Percentiles rank a stretch among this genome's conserved stretches.
Conservation (phyloP, 345 rosid species). For the Acer yangbiense region DNA sequence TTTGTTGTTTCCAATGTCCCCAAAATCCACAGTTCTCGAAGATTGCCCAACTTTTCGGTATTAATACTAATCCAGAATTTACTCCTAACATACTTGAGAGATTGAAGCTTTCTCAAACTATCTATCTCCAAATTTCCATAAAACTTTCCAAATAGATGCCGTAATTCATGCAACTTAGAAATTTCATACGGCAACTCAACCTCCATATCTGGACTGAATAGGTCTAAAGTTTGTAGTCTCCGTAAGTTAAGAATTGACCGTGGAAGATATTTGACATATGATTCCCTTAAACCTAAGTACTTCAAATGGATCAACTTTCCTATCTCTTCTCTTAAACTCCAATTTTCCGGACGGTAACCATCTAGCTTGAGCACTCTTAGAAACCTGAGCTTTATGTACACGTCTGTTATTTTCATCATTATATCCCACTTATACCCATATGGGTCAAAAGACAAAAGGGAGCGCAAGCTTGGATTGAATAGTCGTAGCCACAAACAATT, state of each 20-base stretch:
- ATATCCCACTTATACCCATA: no score
- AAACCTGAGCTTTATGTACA: background rate
- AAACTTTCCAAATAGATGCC: background rate
- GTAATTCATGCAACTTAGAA: background rate
- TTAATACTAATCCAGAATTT: background rate
- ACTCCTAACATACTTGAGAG: background rate
- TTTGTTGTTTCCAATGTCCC: background rate
- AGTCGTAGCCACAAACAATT: background rate
- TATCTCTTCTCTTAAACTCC: no score
- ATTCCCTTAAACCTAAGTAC: no score
- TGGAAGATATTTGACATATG: no score
- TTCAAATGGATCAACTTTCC: no score
- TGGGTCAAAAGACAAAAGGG: conserved; percentile 14
- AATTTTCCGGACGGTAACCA: background rate
- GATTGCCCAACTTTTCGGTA: background rate
- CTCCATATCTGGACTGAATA: accelerated
- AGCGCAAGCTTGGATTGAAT: background rate
- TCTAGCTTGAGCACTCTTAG: conserved; percentile 27
- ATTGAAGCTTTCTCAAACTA: background rate
- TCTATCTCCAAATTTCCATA: background rate
- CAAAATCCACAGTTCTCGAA: background rate
- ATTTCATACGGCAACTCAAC: background rate
- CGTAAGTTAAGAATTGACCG: conserved; percentile 15
- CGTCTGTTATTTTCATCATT: no score
- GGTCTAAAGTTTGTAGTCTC: conserved; percentile 15